phyloP scores from a whole-genome alignment of 108 stramenopile species.

The Nitzschia palea region DNA sequence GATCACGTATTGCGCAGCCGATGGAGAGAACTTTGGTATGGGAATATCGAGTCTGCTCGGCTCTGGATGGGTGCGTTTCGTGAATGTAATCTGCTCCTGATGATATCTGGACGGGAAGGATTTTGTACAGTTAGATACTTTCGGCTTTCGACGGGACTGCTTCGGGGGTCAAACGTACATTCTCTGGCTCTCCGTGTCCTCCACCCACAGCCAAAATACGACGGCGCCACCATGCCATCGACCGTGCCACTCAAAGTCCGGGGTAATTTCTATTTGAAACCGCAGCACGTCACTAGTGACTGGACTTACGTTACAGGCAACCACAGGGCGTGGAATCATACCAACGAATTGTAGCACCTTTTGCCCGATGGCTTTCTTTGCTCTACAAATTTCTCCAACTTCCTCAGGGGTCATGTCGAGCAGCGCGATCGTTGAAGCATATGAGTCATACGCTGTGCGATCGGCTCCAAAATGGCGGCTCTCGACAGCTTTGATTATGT shows the following conservation, averaged over 20 bases:
- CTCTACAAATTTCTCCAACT: conserved; percentile 85
- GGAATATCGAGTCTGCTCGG: conserved; percentile 75
- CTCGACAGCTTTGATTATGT: conserved; percentile 81
- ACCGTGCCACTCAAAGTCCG: conserved; percentile 86
- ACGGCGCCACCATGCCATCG: conserved; percentile 85
- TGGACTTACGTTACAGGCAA: conserved; percentile 87
- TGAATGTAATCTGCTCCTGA: conserved; percentile 77
- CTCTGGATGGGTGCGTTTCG: conserved; percentile 66
- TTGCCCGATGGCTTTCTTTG: conserved; percentile 47
- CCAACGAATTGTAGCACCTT: conserved; percentile 71
- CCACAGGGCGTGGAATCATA: conserved; percentile 78
- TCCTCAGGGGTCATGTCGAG: conserved; percentile 94
- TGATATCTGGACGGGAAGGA: conserved; percentile 43
- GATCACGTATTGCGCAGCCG: conserved; percentile 91
- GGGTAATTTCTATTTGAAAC: conserved; percentile 68
- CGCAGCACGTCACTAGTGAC: conserved; percentile 87
- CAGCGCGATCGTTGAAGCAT: conserved; percentile 63
- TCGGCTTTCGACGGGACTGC: neutral
- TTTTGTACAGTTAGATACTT: neutral
- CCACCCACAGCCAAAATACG: conserved; percentile 96
- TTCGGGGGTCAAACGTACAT: no score
- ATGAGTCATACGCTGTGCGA: conserved; percentile 47
- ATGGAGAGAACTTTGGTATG: conserved; percentile 89
- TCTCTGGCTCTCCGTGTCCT: conserved; percentile 86
- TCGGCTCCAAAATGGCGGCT: conserved; percentile 31